Base-by-base conservation (phyloP, 768 basidiomycete species). In the Trametes sanguinea region DNA sequence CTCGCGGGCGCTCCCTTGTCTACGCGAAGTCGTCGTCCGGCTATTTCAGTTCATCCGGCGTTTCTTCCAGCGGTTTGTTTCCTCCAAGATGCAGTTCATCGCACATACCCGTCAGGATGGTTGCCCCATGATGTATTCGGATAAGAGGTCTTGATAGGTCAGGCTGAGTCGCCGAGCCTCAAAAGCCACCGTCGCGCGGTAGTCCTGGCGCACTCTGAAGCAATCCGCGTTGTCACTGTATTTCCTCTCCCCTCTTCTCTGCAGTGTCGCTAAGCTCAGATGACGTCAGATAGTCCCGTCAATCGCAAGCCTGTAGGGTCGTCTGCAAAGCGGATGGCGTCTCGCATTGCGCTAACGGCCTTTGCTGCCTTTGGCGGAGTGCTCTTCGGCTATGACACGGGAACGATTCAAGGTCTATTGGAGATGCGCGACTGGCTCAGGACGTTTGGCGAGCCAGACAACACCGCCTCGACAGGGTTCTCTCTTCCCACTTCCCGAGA, bases 321-420 rank as follows among this genome's bases (percentile, higher is more conserved):
- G 16, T 61, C 27, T 57, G n/a, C 7, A 6, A 27, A 1, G 7
- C 35, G 51, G 7, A 13, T 6, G 5, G n/a, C 66, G 32, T 63
- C 76, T 6, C 75, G 75, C 22, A 72, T 76, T 61, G 58, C 73
- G 57, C 75, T 76, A 72, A 74, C 73, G 6, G 45, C 66, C 43
- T 76, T 76, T 42, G 74, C 76, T 40, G 75, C 76, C 54, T 76
- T 76, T 62, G 76, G 74, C 60, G 75, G 73, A 58, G 69, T 74
- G 63, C 65, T 76, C 68, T 71, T 80, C 71, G 89, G 87, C 51
- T 94, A 92, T 72, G 92, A 94, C 74, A 90, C 92, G 50, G 92
- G 92, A 67, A 83, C 83, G 66, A 92, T 93, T 77, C 83, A 82
- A 62, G 92, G 92, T 74, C 78, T 92, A 71, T 83, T 83, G 51